These are phyloP conservation scores for Podospora anserina DNA, from an alignment of 495 filamentous ascomycete genomes.

Conservation along the genomic window DNA sequence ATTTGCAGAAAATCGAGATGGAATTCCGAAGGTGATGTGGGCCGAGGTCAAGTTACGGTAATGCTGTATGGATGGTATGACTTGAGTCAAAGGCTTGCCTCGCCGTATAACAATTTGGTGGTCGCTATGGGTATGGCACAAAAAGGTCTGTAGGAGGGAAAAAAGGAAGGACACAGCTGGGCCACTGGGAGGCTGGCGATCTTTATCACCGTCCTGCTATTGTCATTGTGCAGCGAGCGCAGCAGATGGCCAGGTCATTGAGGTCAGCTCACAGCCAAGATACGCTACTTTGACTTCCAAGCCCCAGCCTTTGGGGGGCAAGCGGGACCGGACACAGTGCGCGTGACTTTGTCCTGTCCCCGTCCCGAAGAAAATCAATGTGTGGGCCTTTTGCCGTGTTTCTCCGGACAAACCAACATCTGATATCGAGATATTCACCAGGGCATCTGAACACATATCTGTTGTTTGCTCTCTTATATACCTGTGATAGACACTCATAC, in stretches of 20 bases:
- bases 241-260: neutral
- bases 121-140: neutral
- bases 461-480: neutral
- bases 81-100: neutral
- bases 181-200: slow-evolving; percentile 23
- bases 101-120: neutral
- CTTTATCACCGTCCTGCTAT: slow-evolving; percentile 22
- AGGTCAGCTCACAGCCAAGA: slow-evolving; percentile 9
- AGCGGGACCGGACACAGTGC: slow-evolving; percentile 9
- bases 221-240: slow-evolving; percentile 19
- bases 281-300: neutral
- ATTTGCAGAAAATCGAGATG: slow-evolving; percentile 6
- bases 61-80: neutral
- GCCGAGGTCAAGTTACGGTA: slow-evolving; percentile 1
- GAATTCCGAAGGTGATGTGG: slow-evolving; percentile 1
- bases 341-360: slow-evolving; percentile 3
- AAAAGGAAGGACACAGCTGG: slow-evolving; percentile 11
- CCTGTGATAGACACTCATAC: neutral
- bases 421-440: neutral
- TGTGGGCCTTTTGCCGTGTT: slow-evolving; percentile 5
- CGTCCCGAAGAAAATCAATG: neutral
- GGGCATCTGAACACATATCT: neutral
- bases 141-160: neutral
- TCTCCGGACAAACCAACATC: slow-evolving; percentile 1
- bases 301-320: neutral